phyloP scores from a whole-genome alignment of 2,329 filamentous ascomycete genomes.

The Penicillium sp. region DNA sequence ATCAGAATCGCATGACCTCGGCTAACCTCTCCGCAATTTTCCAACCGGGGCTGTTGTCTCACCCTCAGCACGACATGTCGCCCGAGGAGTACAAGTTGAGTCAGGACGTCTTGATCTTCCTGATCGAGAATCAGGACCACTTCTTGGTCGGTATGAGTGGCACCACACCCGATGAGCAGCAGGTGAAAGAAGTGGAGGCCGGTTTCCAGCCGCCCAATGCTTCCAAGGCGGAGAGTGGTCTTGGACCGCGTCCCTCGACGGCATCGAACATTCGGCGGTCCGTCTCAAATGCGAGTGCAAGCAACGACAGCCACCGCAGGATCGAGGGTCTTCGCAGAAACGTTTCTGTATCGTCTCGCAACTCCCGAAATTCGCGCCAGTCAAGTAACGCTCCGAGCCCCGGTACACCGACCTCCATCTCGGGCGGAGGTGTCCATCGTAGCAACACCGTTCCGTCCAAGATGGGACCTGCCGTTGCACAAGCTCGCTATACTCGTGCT shows the following conservation, averaged over 20 bases:
- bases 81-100: conserved; percentile 90
- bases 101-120: conserved; percentile 93
- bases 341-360: conserved; percentile 84
- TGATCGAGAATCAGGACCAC: conserved; percentile 97
- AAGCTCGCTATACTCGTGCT: conserved; percentile 59
- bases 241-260: conserved; percentile 38
- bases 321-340: conserved; percentile 74
- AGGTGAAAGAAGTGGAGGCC: conserved; percentile 62
- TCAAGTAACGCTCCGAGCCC: conserved; percentile 68
- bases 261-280: conserved; percentile 58
- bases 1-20: conserved; percentile 94
- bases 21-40: conserved; percentile 95
- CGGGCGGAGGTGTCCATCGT: conserved; percentile 56
- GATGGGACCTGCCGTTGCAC: conserved; percentile 66
- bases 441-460: conserved; percentile 95
- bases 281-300: conserved; percentile 80
- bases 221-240: conserved; percentile 60
- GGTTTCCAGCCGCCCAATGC: conserved; percentile 41
- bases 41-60: conserved; percentile 90
- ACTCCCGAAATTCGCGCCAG: conserved; percentile 68
- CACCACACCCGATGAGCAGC: conserved; percentile 88
- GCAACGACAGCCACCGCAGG: conserved; percentile 77
- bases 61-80: conserved; percentile 91
- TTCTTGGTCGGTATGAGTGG: conserved; percentile 98
- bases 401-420: conserved; percentile 51